These are phyloP conservation scores for Seminavis robusta DNA, from an alignment of 108 stramenopile genomes.

Conservation along the genomic window DNA sequence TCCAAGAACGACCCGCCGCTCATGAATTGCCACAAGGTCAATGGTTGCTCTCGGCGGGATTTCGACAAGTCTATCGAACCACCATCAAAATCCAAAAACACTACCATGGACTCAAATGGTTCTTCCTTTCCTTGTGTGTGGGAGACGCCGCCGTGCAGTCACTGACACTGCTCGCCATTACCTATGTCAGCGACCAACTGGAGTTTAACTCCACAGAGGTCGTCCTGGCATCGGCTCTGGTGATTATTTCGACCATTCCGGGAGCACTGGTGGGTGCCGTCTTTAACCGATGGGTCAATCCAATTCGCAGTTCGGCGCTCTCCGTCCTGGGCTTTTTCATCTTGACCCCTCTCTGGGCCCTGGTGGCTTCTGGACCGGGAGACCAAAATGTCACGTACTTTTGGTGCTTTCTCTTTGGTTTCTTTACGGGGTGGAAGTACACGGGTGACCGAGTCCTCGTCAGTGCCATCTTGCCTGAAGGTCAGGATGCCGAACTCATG, in stretches of 20 bases:
- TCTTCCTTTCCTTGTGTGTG: conserved; percentile 42
- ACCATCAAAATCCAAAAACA: conserved; percentile 21
- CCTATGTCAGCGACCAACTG: conserved; percentile 48
- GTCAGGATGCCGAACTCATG: conserved; percentile 79
- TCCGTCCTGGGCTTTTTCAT: conserved; percentile 18
- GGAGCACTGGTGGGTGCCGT: conserved; percentile 28
- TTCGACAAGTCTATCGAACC: conserved; percentile 37
- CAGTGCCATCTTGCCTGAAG: conserved; percentile 52
- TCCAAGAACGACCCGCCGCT: conserved; percentile 37
- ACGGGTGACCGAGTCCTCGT: conserved; percentile 51
- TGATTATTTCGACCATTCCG: conserved; percentile 43
- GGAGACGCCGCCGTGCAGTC: conserved; percentile 43
- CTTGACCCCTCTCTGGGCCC: conserved; percentile 2
- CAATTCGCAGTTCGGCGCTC: conserved; percentile 26
- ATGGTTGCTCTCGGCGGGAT: conserved; percentile 40
- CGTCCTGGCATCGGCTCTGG: conserved; percentile 32
- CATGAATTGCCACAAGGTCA: conserved; percentile 31
- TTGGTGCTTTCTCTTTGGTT: conserved; percentile 55
- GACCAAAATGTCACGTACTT: conserved; percentile 45
- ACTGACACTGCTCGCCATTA: conserved; percentile 45
- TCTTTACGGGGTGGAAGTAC: conserved; percentile 71
- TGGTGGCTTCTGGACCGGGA: conserved; percentile 51
- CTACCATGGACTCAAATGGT: conserved; percentile 43
- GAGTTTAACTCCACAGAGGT: conserved; percentile 35
- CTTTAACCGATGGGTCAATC: conserved; percentile 17